Conservation (phyloP, 78 protist genomes). For the Planoprotostelium fungivorum region DNA sequence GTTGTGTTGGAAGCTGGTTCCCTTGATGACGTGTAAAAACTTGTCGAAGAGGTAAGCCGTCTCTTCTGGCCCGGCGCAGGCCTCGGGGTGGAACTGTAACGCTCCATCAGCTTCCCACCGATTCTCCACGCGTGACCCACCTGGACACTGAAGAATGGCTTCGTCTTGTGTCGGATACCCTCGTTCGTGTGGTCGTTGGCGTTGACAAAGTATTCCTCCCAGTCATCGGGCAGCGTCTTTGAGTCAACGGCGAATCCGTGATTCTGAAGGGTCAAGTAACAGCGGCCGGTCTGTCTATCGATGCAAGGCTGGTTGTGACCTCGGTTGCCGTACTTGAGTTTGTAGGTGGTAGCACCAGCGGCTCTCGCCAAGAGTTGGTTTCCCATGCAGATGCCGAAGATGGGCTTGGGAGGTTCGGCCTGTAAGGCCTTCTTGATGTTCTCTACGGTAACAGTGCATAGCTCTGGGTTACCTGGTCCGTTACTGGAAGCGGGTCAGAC, state of each 20-base stretch:
- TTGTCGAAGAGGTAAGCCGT: conserved; percentile 89
- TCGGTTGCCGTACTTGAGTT: conserved; percentile 94
- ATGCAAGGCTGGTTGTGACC: conserved; percentile 94
- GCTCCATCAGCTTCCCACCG: neutral
- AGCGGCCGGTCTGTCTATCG: conserved; percentile 65
- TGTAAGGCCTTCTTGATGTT: conserved; percentile 58
- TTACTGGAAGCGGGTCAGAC: conserved; percentile 28
- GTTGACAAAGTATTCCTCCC: conserved; percentile 87
- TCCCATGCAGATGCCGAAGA: conserved; percentile 95
- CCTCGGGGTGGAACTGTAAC: conserved; percentile 97
- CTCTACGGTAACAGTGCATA: conserved; percentile 59
- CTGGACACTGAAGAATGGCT: conserved; percentile 81
- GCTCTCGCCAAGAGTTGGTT: conserved; percentile 90
- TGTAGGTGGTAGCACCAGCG: conserved; percentile 86
- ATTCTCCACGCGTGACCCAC: neutral
- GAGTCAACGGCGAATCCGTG: conserved; percentile 91
- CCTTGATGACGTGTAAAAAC: conserved; percentile 45
- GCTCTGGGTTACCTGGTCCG: conserved; percentile 94
- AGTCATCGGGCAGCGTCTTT: conserved; percentile 77
- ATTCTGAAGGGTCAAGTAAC: conserved; percentile 90
- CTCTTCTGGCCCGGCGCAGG: conserved; percentile 92
- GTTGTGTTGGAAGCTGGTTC: neutral
- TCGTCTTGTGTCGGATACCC: conserved; percentile 81
- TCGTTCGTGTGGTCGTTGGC: conserved; percentile 97
- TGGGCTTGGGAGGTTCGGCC: conserved; percentile 32